phyloP scores from a whole-genome alignment of 73 alveolate species.

The Stentor coeruleus region DNA sequence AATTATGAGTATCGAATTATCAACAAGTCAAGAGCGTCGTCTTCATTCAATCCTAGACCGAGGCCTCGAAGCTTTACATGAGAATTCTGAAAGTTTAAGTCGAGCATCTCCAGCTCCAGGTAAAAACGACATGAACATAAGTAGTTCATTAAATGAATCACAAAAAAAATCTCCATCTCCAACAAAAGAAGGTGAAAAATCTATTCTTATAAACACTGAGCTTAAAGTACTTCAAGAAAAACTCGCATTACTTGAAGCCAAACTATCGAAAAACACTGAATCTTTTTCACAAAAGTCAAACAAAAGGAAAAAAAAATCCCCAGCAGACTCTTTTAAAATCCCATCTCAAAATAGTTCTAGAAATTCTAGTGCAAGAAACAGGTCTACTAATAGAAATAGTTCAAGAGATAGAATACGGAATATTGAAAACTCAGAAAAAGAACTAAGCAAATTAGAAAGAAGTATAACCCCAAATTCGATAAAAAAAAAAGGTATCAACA shows the following conservation, averaged over 20 bases:
- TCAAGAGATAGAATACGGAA: not conserved
- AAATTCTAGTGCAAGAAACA: not conserved
- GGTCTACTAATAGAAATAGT: not conserved
- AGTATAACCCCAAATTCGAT: not conserved
- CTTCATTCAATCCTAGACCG: conserved; percentile 15
- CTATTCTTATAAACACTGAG: too few relatives aligned
- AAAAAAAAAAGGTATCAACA: not conserved
- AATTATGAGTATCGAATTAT: conserved; percentile 13
- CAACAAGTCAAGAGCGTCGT: conserved; percentile 6
- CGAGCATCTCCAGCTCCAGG: not conserved
- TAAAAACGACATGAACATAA: too few relatives aligned
- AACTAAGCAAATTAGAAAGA: not conserved
- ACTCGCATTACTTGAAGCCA: conserved; percentile 13
- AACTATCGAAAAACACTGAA: not conserved
- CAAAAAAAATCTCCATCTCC: not conserved
- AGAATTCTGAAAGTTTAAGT: not conserved
- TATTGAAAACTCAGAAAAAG: conserved; percentile 25
- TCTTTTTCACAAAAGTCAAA: not conserved
- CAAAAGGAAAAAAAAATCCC: not conserved
- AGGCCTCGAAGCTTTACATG: conserved; percentile 11
- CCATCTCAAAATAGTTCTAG: not conserved
- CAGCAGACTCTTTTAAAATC: not conserved
- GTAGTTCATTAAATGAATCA: not conserved
- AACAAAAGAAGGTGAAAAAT: not conserved
- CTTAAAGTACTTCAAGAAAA: not conserved